Evolutionary conservation across 192 early-diverging fungal species (phyloP), one percentile per base, ranked within the genome.

Genomic region (Linnemannia exigua): DNA sequence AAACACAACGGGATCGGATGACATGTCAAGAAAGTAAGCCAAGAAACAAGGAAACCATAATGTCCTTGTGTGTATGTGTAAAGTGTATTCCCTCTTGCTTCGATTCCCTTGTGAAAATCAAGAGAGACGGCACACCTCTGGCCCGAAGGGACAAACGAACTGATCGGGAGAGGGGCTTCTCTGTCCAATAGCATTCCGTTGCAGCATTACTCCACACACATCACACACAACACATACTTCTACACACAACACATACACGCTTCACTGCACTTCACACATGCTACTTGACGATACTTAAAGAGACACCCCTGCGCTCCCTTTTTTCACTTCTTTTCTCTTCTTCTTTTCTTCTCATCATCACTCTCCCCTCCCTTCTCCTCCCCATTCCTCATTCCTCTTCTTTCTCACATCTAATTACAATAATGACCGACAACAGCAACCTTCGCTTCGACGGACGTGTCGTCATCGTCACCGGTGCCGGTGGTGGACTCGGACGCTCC

Each of bases 381-480:
- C 67, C 33, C 20, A 67, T 35, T 44, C 14, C n/a, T 31, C 36
- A 28, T 44, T 44, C 50, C 63, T 22, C 31, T 71, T 71, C 31
- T n/a, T 44, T 54, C 71, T 48, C 31, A 74, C 31, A 75, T 25
- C 35, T 72, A 72, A 72, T 51, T 47, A 44, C 33, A 84, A n/a
- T 66, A 68, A 85, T 85, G 82, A 68, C 82, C 71, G 77, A 74
- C 37, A 77, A 90, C 61, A 90, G 11, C 58, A 61, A 89, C 75
- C 88, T 96, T 78, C 94, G 94, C 78, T 96, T 93, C 74, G 94
- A 96, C 75, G 90, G 90, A 89, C 93, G 95, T 82, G 97, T 98
- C 38, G 98, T 96, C 36, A 94, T 99, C 79, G 94, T 99, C 75
- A 98, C 98, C 47, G 98, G 98, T 72, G 98, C 97, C 71, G 98